phyloP scores from a whole-genome alignment of 345 rosid species.

The Rhizophora apiculata region DNA sequence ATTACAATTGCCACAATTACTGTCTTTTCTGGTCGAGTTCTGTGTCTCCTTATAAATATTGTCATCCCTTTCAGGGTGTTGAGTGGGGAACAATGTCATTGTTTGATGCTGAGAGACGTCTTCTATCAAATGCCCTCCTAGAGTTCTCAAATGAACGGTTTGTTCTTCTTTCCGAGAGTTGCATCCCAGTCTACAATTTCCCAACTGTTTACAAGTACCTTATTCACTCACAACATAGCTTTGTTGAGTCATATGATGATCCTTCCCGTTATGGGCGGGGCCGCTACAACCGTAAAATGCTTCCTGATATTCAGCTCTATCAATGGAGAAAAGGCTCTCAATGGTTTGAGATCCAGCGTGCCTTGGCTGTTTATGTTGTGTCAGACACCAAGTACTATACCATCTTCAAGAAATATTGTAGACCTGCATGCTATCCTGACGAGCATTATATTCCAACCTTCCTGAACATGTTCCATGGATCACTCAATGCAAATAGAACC shows the following conservation, averaged over 20 bases:
- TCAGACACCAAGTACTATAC: slow-evolving; percentile 67
- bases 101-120: slow-evolving; percentile 87
- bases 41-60: background rate
- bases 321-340: slow-evolving; percentile 97
- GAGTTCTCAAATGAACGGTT: slow-evolving; percentile 88
- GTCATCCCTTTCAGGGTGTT: slow-evolving; percentile 50
- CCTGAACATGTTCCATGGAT: slow-evolving; percentile 77
- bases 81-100: slow-evolving; percentile 72
- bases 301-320: slow-evolving; percentile 64
- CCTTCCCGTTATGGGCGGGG: slow-evolving; percentile 91
- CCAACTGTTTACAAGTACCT: slow-evolving; percentile 74
- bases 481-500: slow-evolving; percentile 59
- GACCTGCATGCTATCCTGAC: slow-evolving; percentile 92
- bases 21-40: background rate
- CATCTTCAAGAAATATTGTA: slow-evolving; percentile 66
- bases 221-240: slow-evolving; percentile 60
- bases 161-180: slow-evolving; percentile 90
- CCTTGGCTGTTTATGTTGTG: slow-evolving; percentile 54
- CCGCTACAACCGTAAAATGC: slow-evolving; percentile 83
- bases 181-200: slow-evolving; percentile 85
- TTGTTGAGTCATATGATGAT: slow-evolving; percentile 83
- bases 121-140: slow-evolving; percentile 79
- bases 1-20: background rate
- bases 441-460: slow-evolving; percentile 88
- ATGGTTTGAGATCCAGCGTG: slow-evolving; percentile 84